Percentiles rank a stretch among this genome's conserved stretches.
Conservation (phyloP, 2,329 filamentous ascomycete genomes). For the Hypoxylon sp. region DNA sequence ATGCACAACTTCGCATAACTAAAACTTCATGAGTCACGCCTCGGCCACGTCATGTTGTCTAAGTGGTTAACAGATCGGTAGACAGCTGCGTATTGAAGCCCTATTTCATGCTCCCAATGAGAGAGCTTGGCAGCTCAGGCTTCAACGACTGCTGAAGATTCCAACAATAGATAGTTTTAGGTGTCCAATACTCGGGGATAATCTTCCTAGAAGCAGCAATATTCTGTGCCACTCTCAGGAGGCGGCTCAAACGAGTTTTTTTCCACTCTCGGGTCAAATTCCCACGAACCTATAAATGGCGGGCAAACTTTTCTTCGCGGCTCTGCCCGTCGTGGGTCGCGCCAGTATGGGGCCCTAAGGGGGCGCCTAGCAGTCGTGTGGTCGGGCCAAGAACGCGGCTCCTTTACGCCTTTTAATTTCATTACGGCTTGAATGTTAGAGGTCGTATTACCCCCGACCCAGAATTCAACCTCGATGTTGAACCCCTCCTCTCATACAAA, state of each 20-base stretch:
- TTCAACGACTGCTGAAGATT: background rate
- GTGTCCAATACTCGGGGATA: background rate
- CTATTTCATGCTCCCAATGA: background rate
- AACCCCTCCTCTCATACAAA: background rate
- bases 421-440: constrained; percentile 26
- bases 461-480: background rate
- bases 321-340: constrained; percentile 31
- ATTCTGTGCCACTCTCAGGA: background rate
- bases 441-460: background rate
- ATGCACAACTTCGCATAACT: constrained; percentile 14
- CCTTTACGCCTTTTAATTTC: constrained; percentile 35
- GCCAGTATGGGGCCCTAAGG: constrained; percentile 18
- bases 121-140: background rate
- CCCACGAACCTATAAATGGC: constrained; percentile 19
- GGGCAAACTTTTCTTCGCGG: constrained; percentile 24
- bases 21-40: constrained; percentile 10
- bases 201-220: too few relatives aligned
- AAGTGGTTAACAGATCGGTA: background rate
- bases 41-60: constrained; percentile 17
- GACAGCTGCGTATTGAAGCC: background rate
- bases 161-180: background rate
- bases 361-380: constrained; percentile 33
- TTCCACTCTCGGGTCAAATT: constrained; percentile 22
- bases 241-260: constrained; percentile 1
- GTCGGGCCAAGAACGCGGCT: constrained; percentile 23